phyloP scores from a whole-genome alignment of 768 basidiomycete species.

The Serendipita sp. region DNA sequence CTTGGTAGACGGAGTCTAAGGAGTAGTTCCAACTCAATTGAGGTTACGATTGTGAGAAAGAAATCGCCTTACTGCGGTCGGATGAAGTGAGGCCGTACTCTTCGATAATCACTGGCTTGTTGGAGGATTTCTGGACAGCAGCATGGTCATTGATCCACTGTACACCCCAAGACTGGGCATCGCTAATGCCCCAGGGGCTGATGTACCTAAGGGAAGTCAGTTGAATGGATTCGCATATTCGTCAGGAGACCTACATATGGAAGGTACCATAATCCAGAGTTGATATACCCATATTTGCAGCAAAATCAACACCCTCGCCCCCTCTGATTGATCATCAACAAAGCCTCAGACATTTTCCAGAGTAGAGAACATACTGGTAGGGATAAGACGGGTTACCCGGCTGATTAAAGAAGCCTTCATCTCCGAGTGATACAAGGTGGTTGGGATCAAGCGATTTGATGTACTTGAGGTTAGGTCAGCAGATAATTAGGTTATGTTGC shows the following conservation, averaged over 20 bases:
- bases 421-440: slow-evolving; percentile 46
- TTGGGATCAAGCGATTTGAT: slow-evolving; percentile 49
- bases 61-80: not conserved
- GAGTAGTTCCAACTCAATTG: slow-evolving; percentile 12
- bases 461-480: slow-evolving; percentile 16
- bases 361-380: slow-evolving; percentile 33
- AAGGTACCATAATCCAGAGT: slow-evolving; percentile 56
- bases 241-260: slow-evolving; percentile 20
- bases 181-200: not conserved
- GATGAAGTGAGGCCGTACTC: slow-evolving; percentile 42
- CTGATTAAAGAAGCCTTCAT: slow-evolving; percentile 49
- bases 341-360: not conserved
- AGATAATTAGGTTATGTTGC: not conserved
- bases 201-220: slow-evolving; percentile 15
- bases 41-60: not conserved
- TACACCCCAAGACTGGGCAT: slow-evolving; percentile 10
- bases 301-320: slow-evolving; percentile 43
- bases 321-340: slow-evolving; percentile 22
- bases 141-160: slow-evolving; percentile 52
- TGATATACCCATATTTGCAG: slow-evolving; percentile 22
- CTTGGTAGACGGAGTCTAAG: slow-evolving; percentile 33
- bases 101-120: slow-evolving; percentile 47
- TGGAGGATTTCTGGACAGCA: slow-evolving; percentile 28
- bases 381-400: slow-evolving; percentile 32
- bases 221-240: not conserved